Base-by-base conservation (phyloP, 2,329 filamentous ascomycete genomes). In the Raffaelea ambrosiae region DNA sequence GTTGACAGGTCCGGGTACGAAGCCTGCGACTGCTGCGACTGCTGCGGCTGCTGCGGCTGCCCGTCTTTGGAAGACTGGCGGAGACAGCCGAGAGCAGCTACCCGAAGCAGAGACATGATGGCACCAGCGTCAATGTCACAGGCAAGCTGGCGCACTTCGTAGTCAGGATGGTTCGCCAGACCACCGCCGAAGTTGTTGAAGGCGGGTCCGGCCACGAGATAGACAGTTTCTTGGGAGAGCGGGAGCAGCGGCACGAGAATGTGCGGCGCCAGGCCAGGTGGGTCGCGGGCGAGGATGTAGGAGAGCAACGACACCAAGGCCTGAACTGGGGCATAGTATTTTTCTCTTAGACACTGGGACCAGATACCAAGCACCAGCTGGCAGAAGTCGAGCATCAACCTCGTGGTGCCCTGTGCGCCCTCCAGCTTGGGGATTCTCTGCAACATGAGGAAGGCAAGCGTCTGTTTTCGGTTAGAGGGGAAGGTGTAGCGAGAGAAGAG, bases 371-470 rank as follows among this genome's bases (percentile, higher is more conserved):
- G 72, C 19, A 89, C 64, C 26, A 81, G 67, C 43, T 77, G 70
- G 44, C 79, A 80, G 53, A 89, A 81, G 51, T 81, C 77, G 10
- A 83, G 67, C 1, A 84, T 74, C 3, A 86, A 69, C 59, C 66
- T 77, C 63, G 66, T 70, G 43, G 67, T 76, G 50, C 67, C 72
- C 46, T 59, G 67, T 47, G 61, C 67, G 42, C 64, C 70, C 45
- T 76, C 76, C 52, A 81, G 71, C 5, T 70, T 60, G 0, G 83
- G 77, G n/a, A 91, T 64, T 40, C 75, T 76, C 53, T 86, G 79
- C 46, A 87, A 76, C 26, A 90, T 75, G 20, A 82, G 70, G 3
- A 84, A 79, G 0, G 84, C 79, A 7, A 90, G 69, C 0, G 80
- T 83, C 41, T 73, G 73, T n/a, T 78, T 69, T 0, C 83, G 73